These are phyloP conservation scores for Ustilago esculenta DNA, from an alignment of 1,284 basidiomycete species.

Conservation along the genomic window DNA sequence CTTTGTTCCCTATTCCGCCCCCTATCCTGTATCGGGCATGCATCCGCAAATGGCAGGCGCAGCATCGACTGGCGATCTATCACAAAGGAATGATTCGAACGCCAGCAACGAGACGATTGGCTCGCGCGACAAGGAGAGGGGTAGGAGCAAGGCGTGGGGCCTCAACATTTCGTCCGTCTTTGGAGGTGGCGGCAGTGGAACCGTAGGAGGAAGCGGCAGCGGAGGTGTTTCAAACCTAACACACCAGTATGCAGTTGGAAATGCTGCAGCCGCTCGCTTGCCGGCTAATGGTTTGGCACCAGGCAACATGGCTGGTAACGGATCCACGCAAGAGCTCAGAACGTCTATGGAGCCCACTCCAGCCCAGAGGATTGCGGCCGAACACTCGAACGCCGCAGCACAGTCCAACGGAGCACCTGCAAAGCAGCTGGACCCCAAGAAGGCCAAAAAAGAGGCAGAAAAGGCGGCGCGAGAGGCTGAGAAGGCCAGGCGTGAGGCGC, in stretches of 20 bases:
- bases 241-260: slow-evolving; percentile 15
- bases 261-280: slow-evolving; percentile 11
- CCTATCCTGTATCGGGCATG: slow-evolving; percentile 5
- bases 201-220: slow-evolving; percentile 18
- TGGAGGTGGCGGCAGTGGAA: slow-evolving; percentile 29
- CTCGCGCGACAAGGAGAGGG: slow-evolving; percentile 41
- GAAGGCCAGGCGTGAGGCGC: slow-evolving; percentile 82
- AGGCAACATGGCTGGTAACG: slow-evolving; percentile 5
- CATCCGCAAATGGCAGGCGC: slow-evolving; percentile 14
- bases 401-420: slow-evolving; percentile 67
- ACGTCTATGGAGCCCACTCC: slow-evolving; percentile 37
- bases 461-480: slow-evolving; percentile 82
- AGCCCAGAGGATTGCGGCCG: slow-evolving; percentile 48
- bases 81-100: slow-evolving; percentile 40
- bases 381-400: slow-evolving; percentile 30
- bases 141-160: slow-evolving; percentile 53
- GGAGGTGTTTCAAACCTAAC: slow-evolving; percentile 1
- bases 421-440: slow-evolving; percentile 77
- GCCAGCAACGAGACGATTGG: slow-evolving; percentile 50
- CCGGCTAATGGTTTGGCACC: slow-evolving; percentile 14
- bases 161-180: slow-evolving; percentile 48
- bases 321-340: slow-evolving; percentile 14
- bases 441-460: slow-evolving; percentile 89
- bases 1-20: slow-evolving; percentile 13
- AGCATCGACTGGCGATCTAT: slow-evolving; percentile 33